Evolutionary conservation across 495 filamentous ascomycete genomes (phyloP), one percentile per base, ranked within the genome.

Genomic region (Xeromyces bisporus): DNA sequence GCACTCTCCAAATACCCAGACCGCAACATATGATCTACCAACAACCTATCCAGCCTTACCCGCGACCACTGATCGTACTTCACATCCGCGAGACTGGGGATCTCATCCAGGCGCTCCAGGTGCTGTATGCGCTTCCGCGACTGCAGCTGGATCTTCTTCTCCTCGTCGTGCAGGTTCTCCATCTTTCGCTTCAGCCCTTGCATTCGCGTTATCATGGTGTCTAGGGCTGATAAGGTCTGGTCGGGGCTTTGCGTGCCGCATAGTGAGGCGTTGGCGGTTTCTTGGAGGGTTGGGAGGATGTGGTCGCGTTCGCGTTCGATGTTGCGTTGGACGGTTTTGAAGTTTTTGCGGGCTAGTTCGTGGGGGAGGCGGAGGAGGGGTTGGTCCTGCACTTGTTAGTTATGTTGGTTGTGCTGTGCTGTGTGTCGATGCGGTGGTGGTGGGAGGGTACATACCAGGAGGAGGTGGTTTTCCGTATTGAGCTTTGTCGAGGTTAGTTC

Each of bases 21-120:
- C 15, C 89, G 68, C 26, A 94, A 55, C 46, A 96, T 59, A 54
- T 91, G 92, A 51, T 97, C 89, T 23, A 91, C 80, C 28, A 97
- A 49, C 24, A 96, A 58, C 15, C 91, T 64, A 57, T 93, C 77
- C 33, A 96, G 60, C 18, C 89, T 67, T 7, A 69, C 62, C 23
- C 77, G 66, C 24, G 78, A 80, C 91, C 91, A 97, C 32, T 69
- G 60, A 42, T 94, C 91, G 53, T 96, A 97, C 41, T 83, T 84
- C 34, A 91, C 83, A 56, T 96, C 91, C 26, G 78, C 77, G 42
- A 94, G 55, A 36, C 71, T 85, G 25, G 77, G 71, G 37, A 96
- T 80, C 36, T 66, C 51, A 41, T 86, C 78, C 9, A 97, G 62
- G 33, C 80, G 72, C 33, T 77, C 62, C 28, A 96, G 54, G 57